Conservation (phyloP, 2,329 filamentous ascomycete genomes). For the Pseudogymnoascus sp. region DNA sequence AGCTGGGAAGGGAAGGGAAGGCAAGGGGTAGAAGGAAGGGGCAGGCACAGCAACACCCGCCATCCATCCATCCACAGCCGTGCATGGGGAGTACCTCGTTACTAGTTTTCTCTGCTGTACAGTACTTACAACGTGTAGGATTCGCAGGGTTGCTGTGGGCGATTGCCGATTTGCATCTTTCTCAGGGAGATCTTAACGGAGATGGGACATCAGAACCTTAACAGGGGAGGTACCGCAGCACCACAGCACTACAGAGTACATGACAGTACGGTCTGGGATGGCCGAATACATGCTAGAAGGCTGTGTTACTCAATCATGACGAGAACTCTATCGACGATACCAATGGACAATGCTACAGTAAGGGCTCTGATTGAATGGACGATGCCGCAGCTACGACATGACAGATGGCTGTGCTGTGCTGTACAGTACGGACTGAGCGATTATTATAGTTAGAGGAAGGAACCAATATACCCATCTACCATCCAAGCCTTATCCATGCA, state of each 20-base stretch:
- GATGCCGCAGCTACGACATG: background rate
- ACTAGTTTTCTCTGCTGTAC: background rate
- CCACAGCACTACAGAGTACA: background rate
- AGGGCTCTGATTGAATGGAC: background rate
- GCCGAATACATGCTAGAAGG: too few relatives aligned
- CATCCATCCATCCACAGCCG: background rate
- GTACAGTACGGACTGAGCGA: background rate
- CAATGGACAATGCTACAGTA: too few relatives aligned
- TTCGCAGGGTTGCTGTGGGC: background rate
- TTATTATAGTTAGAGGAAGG: background rate
- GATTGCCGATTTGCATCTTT: background rate
- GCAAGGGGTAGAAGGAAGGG: background rate
- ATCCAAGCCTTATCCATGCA: too few relatives aligned
- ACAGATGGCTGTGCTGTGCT: background rate
- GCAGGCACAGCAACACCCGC: background rate
- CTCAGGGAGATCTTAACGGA: background rate
- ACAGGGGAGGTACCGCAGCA: background rate
- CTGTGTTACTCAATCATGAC: background rate
- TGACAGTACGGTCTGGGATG: background rate
- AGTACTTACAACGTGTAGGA: background rate
- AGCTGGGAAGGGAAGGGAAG: background rate
- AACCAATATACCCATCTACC: background rate
- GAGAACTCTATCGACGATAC: background rate
- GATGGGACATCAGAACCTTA: background rate
- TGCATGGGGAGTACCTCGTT: background rate